phyloP scores from a whole-genome alignment of 257 asterid genomes.

The Gentiana dahurica region DNA sequence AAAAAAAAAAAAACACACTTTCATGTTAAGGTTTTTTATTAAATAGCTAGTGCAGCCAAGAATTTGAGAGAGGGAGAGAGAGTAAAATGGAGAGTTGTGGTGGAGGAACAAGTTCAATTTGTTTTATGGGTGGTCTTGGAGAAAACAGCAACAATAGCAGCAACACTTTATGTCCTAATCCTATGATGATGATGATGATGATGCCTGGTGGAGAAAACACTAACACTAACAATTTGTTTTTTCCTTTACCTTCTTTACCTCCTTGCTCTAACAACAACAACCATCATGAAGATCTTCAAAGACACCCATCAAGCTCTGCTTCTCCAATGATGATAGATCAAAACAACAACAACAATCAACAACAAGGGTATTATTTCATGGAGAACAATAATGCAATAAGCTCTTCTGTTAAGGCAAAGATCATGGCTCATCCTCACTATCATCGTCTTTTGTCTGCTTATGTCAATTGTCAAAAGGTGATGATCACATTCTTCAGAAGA shows the following conservation, averaged over 20 bases:
- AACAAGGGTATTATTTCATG: slow-evolving; percentile 51
- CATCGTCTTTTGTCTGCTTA: slow-evolving; percentile 76
- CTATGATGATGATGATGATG: slow-evolving; percentile 48
- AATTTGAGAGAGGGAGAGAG: slow-evolving; percentile 4
- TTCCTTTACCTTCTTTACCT: slow-evolving; percentile 20
- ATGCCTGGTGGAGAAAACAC: slow-evolving; percentile 16
- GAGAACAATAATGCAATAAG: slow-evolving; percentile 22
- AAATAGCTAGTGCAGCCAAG: background rate
- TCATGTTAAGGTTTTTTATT: slow-evolving; percentile 7
- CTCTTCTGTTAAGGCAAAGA: slow-evolving; percentile 53
- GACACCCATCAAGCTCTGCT: slow-evolving; percentile 8
- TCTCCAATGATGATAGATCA: slow-evolving; percentile 29
- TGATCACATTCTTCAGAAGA: background rate
- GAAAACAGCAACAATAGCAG: slow-evolving; percentile 37
- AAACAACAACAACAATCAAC: slow-evolving; percentile 12
- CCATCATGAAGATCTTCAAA: slow-evolving; percentile 3
- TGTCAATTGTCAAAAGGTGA: slow-evolving; percentile 79
- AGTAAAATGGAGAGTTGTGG: slow-evolving; percentile 37
- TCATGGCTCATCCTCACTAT: slow-evolving; percentile 91
- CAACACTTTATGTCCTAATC: slow-evolving; percentile 34
- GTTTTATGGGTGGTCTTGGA: slow-evolving; percentile 29
- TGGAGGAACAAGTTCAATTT: slow-evolving; percentile 34
- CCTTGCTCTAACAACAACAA: slow-evolving; percentile 6
- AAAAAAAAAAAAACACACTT: background rate
- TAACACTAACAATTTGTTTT: slow-evolving; percentile 19